Evolutionary conservation across 495 filamentous ascomycete genomes (phyloP), one percentile per base, ranked within the genome.

Genomic region (Stereocaulon alpinum): DNA sequence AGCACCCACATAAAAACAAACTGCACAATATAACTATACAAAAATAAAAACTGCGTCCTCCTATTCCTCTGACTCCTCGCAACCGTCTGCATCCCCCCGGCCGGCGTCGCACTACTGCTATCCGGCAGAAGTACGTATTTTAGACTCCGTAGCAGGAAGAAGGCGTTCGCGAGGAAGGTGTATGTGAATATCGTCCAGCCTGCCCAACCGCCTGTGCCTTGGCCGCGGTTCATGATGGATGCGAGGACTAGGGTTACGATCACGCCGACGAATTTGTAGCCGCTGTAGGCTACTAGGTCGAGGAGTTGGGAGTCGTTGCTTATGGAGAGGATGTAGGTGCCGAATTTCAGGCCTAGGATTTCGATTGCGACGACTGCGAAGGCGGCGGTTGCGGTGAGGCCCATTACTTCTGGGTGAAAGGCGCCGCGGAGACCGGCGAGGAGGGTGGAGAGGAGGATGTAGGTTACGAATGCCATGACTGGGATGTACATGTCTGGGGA

Each of bases 401-500:
- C 94, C 30, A 99, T 78, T 51, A 97, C 78, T 67, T 97, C 91
- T 0, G 93, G 93, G 61, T 96, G 86, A 73, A 99, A 99, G 61
- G 86, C 78, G 4, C 94, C 94, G n/a, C 86, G 82, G 52, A 99
- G 79, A 15, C 93, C 94, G 30, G 93, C 91, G 59, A 97, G 76
- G 34, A 97, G 77, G 3, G 91, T 88, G 24, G 86, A 89, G 15
- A 99, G 78, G 22, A 97, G 87, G 64, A 97, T 93, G 74, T 99
- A 99, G 22, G 94, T 99, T 48, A 97, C 89, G 54, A 99, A 76
- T 5, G 93, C 91, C 79, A 78, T 78, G 48, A 78, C 74, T 32
- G 93, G 93, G 64, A 99, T 97, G 78, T 99, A 99, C 89, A 97
- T 95, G 74, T 99, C 93, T 6, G 94, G 93, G 50, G 89, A 91